Evolutionary conservation across 2,329 filamentous ascomycete species (phyloP), one percentile per base, ranked within the genome.

Genomic region (Laburnicola sp.): DNA sequence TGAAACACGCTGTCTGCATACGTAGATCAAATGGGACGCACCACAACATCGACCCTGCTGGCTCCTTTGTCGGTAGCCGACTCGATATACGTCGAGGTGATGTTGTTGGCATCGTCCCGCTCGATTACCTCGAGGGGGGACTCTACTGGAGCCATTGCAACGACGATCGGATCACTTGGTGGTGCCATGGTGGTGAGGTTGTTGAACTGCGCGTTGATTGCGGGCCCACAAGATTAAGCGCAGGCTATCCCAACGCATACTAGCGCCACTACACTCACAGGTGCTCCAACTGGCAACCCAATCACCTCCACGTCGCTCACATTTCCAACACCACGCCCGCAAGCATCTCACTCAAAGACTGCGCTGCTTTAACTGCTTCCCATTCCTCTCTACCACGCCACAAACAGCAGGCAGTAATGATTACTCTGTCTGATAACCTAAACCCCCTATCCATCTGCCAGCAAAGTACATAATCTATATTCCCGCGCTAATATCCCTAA

Each of bases 51-150:
- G 41, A 83, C 62, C 38, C 80, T 72, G 16, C 66, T 68, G 35
- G 45, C 63, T 25, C 58, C 57, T 27, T 50, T 57, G 49, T 11
- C 40, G 48, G 42, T 48, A 48, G 52, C 53, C 3, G 53, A 47
- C 46, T 77, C 75, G 47, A 82, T 63, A 56, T 82, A 84, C 0
- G 78, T 80, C 4, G 75, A 73, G 2, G 71, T 75, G 9, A 78
- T 64, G 51, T 74, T 74, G 23, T 80, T 80, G 21, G 79, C 76
- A 50, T 82, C 79, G 60, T 84, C 79, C 37, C 62, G 69, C 62
- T 80, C 76, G 16, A 60, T 46, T n/a, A 73, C 58, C 41, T 62
- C 57, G 32, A 62, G n/a, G n/a, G n/a, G 48, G 11, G 42, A 46
- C 1, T 36, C 43, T 28, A 43, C 26, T n/a, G 51, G 50, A 11